Conservation (phyloP, 257 asterid species). For the Solanum appendiculatum region DNA sequence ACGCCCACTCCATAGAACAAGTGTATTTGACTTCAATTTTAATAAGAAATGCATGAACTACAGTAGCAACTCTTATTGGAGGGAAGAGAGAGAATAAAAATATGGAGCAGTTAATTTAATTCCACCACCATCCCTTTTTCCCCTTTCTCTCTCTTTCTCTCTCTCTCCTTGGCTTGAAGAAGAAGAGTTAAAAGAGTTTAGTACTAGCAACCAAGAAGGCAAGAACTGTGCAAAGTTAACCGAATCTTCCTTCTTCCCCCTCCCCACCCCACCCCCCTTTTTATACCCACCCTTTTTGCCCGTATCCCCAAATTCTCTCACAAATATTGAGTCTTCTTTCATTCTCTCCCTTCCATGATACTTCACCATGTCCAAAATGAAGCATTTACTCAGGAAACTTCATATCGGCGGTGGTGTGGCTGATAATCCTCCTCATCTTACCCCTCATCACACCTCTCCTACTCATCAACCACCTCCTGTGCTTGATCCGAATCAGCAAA, state of each 20-base stretch:
- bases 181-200: slow-evolving; percentile 13
- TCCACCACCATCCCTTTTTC: not conserved
- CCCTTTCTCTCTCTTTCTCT: not conserved
- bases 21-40: not conserved
- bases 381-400: slow-evolving; percentile 86
- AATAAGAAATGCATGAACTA: not conserved
- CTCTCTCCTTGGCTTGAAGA: slow-evolving; percentile 19
- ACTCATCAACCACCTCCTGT: not conserved
- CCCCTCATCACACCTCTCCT: not conserved
- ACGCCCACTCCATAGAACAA: not conserved
- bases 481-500: not conserved
- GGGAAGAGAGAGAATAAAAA: slow-evolving; percentile 11
- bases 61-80: slow-evolving; percentile 1
- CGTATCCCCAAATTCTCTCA: not conserved
- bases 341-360: slow-evolving; percentile 42
- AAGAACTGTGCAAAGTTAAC: slow-evolving; percentile 1
- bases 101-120: slow-evolving; percentile 10
- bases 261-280: not conserved
- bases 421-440: slow-evolving; percentile 3
- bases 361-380: slow-evolving; percentile 77
- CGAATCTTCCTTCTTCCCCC: not conserved
- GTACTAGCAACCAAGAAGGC: not conserved
- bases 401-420: slow-evolving; percentile 58
- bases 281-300: not conserved
- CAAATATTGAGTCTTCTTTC: not conserved